A percentile compares a stretch with the other conserved stretches of the same genome.
These are phyloP conservation scores for Cryphonectria nitschkei DNA, from an alignment of 2,329 filamentous ascomycete species.

Conservation along the genomic window DNA sequence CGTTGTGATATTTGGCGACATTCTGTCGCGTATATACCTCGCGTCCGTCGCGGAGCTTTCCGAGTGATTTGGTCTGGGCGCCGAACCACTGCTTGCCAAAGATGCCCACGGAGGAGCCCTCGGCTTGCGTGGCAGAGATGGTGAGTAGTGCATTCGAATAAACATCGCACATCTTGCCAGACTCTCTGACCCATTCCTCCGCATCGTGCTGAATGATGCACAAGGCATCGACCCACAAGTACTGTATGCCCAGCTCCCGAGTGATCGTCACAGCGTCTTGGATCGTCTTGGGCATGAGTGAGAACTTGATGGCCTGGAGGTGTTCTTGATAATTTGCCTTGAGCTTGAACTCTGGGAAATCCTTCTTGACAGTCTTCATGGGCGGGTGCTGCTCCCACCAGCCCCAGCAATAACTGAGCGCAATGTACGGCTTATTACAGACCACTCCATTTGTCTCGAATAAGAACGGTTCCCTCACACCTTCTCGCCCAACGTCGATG, in stretches of 20 bases:
- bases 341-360: neutral
- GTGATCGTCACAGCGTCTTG: constrained; percentile 21
- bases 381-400: constrained; percentile 11
- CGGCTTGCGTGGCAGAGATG: constrained; percentile 15
- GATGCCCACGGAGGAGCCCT: constrained; percentile 10
- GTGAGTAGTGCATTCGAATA: constrained; percentile 19
- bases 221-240: constrained; percentile 35
- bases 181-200: constrained; percentile 30
- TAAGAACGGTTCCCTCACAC: constrained; percentile 3
- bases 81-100: constrained; percentile 11
- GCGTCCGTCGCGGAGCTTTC: constrained; percentile 30
- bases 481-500: constrained; percentile 13
- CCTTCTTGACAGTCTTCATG: constrained; percentile 9
- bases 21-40: neutral
- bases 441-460: constrained; percentile 5
- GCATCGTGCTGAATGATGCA: constrained; percentile 34
- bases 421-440: constrained; percentile 9
- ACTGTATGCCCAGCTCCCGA: constrained; percentile 27
- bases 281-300: constrained; percentile 15
- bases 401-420: constrained; percentile 20
- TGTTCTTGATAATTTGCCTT: constrained; percentile 12
- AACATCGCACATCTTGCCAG: constrained; percentile 17
- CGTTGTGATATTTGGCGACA: constrained; percentile 7
- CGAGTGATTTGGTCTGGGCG: neutral
- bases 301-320: constrained; percentile 1